phyloP scores from a whole-genome alignment of 2,329 filamentous ascomycete genomes.

The Cladosporium colombiae region DNA sequence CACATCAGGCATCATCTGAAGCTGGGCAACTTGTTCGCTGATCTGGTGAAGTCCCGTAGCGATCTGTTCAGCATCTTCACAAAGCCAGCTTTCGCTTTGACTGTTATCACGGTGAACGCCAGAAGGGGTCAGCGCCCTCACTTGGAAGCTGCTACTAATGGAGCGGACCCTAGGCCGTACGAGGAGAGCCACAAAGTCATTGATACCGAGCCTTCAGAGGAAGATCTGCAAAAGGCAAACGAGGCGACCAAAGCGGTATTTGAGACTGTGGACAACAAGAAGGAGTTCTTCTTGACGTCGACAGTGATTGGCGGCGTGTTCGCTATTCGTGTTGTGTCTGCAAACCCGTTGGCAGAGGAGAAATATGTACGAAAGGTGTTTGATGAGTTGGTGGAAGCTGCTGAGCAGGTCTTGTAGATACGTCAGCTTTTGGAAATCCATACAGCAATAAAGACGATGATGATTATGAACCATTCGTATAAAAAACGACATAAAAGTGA shows the following conservation, averaged over 20 bases:
- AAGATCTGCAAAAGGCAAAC: constrained; percentile 61
- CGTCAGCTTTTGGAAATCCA: neutral
- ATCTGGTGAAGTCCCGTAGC: constrained; percentile 55
- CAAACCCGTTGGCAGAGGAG: constrained; percentile 68
- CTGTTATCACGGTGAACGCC: constrained; percentile 68
- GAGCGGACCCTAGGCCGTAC: constrained; percentile 31
- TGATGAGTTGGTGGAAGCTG: constrained; percentile 66
- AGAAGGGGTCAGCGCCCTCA: constrained; percentile 32
- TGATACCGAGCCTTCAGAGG: constrained; percentile 34
- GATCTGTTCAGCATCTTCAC: constrained; percentile 79
- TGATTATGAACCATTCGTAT: neutral
- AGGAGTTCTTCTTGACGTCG: constrained; percentile 80
- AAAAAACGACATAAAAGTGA: neutral
- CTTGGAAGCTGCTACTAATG: constrained; percentile 26
- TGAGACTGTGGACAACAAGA: constrained; percentile 69
- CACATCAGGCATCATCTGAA: constrained; percentile 71
- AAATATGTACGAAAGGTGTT: constrained; percentile 73
- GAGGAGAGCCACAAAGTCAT: constrained; percentile 32
- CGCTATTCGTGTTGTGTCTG: constrained; percentile 79
- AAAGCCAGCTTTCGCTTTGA: constrained; percentile 73
- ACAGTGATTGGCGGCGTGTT: constrained; percentile 72
- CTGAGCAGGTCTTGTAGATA: constrained; percentile 55
- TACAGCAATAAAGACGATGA: neutral
- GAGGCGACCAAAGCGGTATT: constrained; percentile 72
- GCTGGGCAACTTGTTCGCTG: constrained; percentile 70